These are phyloP conservation scores for Hericium rajendrae DNA, from an alignment of 768 basidiomycete species.

Conservation along the genomic window DNA sequence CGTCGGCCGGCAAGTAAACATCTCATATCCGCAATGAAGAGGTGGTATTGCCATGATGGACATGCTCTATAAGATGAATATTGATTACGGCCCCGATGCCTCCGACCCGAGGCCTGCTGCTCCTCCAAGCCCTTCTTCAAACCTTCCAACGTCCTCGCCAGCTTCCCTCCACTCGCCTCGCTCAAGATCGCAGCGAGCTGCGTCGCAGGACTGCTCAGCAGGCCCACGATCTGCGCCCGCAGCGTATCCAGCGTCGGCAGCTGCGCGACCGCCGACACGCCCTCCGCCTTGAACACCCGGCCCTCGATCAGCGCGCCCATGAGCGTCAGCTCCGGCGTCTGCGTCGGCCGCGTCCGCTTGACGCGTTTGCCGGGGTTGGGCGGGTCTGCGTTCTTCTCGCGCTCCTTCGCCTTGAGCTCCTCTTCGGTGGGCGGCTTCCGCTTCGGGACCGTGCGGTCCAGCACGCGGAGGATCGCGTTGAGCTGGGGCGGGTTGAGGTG, in stretches of 20 bases:
- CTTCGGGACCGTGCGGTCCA: slow-evolving; percentile 57
- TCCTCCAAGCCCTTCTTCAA: slow-evolving; percentile 61
- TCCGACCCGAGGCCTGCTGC: slow-evolving; percentile 14
- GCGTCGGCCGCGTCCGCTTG: slow-evolving; percentile 44
- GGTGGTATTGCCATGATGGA: too few relatives aligned
- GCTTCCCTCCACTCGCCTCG: slow-evolving; percentile 56
- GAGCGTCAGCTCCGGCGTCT: slow-evolving; percentile 59
- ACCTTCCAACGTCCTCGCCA: slow-evolving; percentile 69
- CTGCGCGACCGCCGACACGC: slow-evolving; percentile 54
- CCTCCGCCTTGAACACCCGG: slow-evolving; percentile 49
- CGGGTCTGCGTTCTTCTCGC: slow-evolving; percentile 47
- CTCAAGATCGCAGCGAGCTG: slow-evolving; percentile 65
- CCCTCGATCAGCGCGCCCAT: slow-evolving; percentile 78
- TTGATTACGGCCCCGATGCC: too few relatives aligned
- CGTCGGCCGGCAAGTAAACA: too few relatives aligned
- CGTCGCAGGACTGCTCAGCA: slow-evolving; percentile 66
- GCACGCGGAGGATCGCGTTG: slow-evolving; percentile 51
- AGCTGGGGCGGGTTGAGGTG: slow-evolving; percentile 67
- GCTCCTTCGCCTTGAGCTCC: slow-evolving; percentile 38
- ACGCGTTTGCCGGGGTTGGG: slow-evolving; percentile 61
- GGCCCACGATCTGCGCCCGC: slow-evolving; percentile 74
- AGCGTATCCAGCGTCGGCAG: slow-evolving; percentile 73
- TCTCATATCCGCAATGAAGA: too few relatives aligned
- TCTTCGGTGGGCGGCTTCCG: slow-evolving; percentile 44
- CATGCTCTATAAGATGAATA: too few relatives aligned